phyloP scores from a whole-genome alignment of 2,329 filamentous ascomycete species.

The Epicoccum nigrum region DNA sequence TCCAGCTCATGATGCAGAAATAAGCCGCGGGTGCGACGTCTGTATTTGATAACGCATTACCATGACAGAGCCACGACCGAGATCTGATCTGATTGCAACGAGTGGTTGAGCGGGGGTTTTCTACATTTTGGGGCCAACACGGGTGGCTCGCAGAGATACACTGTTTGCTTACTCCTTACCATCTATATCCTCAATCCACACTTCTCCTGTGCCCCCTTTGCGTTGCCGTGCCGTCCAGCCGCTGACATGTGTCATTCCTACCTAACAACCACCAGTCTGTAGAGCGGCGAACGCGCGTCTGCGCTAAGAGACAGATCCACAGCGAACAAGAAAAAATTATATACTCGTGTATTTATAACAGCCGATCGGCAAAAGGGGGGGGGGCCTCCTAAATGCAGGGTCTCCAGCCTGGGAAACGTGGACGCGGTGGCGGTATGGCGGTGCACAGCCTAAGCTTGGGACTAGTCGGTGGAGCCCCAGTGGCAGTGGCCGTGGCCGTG shows the following conservation, averaged over 20 bases:
- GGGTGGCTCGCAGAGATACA: slow-evolving; percentile 30
- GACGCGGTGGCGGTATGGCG: slow-evolving; percentile 10
- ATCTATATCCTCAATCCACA: slow-evolving; percentile 45
- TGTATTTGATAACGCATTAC: slow-evolving; percentile 41
- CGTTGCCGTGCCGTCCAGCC: no score
- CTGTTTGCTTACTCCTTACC: slow-evolving; percentile 28
- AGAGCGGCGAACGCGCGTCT: slow-evolving; percentile 8
- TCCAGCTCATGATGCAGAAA: slow-evolving; percentile 64
- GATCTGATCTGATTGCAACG: slow-evolving; percentile 34
- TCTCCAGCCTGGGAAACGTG: no score
- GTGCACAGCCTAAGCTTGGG: slow-evolving; percentile 17
- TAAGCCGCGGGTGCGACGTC: slow-evolving; percentile 40
- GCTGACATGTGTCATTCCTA: no score
- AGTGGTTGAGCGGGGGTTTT: slow-evolving; percentile 36
- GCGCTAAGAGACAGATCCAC: no score
- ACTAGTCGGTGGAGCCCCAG: slow-evolving; percentile 18
- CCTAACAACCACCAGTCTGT: no score
- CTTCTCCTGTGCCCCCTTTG: slow-evolving; percentile 28
- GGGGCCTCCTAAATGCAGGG: slow-evolving; percentile 25
- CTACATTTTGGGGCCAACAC: slow-evolving; percentile 27
- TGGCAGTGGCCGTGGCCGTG: no score
- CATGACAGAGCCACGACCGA: slow-evolving; percentile 36
- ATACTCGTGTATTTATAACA: no score
- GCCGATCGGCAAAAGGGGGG: no score
- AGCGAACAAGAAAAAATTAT: no score